Base-by-base conservation (phyloP, 139 green algal species). In the Tetradesmus lagerheimii region DNA sequence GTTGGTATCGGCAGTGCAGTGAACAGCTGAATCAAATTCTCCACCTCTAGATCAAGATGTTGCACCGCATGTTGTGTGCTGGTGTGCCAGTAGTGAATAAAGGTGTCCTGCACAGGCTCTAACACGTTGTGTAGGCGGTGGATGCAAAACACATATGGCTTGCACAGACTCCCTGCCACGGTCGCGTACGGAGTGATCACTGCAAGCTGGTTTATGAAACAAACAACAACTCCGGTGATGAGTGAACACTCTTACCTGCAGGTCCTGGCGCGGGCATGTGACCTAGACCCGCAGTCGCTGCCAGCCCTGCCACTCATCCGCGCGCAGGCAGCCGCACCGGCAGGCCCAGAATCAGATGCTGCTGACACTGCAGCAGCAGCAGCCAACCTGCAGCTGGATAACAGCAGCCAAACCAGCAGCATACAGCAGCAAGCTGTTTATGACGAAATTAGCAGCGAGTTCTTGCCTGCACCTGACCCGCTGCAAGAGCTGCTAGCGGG, bases 401-500 rank as follows among this genome's bases (percentile, higher is more conserved):
- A 15, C 82, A 50, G 82, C 62, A 62, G 34, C 62, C 18, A 39
- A 31, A 64, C 66, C n/a, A 78, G 43, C 80, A 86, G 45, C 80
- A 71, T 25, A 81, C 35, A 57, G 45, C 66, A 45, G 34, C 79
- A 77, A 16, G 89, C 91, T 29, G 74, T 92, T 4, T 31, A 96
- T 38, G 37, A 90, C 64, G 92, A 85, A n/a, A 27, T 57, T 2
- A 5, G 43, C 16, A 50, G 16, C 4, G 11, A 89, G 38, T 38
- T 39, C 15, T 14, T 82, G 23, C 85, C 66, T 50, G 71, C 71
- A 14, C 43, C 15, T 6, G 93, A 95, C 38, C 91, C 94, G 8
- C 43, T 96, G 18, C 41, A 64, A 9, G 89, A 90, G 41, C 88
- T 98, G 39, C 88, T 98, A 38, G 92, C 89, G 0, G 96, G 95